A percentile compares a stretch with the other conserved stretches of the same genome.
Evolutionary conservation across 2,329 filamentous ascomycete genomes (phyloP).

Genomic region (Monosporascus sp.): DNA sequence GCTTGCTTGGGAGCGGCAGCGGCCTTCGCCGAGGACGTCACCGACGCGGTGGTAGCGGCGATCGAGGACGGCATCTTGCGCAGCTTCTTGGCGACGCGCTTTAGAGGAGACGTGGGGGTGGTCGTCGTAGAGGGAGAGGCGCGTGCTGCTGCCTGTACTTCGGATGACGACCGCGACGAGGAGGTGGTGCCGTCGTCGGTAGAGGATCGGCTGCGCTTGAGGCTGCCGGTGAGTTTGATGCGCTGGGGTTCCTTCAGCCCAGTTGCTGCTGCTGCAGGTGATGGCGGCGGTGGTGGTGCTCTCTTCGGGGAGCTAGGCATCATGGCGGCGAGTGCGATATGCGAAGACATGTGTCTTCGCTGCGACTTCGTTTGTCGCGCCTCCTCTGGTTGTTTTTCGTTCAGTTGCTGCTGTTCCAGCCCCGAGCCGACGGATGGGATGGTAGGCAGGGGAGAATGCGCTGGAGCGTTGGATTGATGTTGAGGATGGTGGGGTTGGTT

Average conservation of each 20-base stretch:
- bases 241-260: not conserved
- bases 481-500: not conserved
- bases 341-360: constrained; percentile 1
- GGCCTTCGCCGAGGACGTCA: constrained; percentile 12
- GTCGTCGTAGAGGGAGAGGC: constrained; percentile 5
- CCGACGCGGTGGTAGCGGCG: constrained; percentile 25
- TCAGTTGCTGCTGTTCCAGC: constrained; percentile 9
- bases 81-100: constrained; percentile 46
- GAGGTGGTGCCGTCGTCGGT: constrained; percentile 28
- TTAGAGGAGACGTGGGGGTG: constrained; percentile 21
- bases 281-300: not conserved
- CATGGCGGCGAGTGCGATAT: not conserved
- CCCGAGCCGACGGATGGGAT: constrained; percentile 13
- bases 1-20: not conserved
- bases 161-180: constrained; percentile 19
- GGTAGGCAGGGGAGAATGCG: constrained; percentile 7
- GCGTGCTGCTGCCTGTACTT: not conserved
- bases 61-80: constrained; percentile 40
- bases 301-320: not conserved
- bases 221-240: constrained; percentile 32
- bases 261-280: not conserved
- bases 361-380: constrained; percentile 1
- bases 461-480: not conserved
- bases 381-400: too few species aligned
- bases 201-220: constrained; percentile 42